Evolutionary conservation across 2,329 filamentous ascomycete species (phyloP).

Genomic region (Albophoma yamanashiensis): DNA sequence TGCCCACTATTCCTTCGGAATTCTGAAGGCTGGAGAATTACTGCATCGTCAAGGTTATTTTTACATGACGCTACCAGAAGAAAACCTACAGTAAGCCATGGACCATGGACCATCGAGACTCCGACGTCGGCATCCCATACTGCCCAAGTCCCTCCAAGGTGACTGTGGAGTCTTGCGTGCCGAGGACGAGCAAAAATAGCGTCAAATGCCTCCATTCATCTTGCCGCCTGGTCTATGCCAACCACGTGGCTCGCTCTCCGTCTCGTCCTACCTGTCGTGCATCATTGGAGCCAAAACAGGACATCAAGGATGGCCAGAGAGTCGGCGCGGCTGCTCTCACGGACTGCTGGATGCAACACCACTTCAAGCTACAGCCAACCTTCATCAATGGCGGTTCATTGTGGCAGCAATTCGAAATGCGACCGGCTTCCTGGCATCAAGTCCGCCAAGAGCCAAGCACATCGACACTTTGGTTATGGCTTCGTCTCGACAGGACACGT

Average conservation of each 20-base stretch:
- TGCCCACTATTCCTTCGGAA: not conserved
- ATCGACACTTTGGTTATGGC: not conserved
- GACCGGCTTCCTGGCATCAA: not conserved
- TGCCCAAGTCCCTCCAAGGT: not conserved
- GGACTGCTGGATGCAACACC: not conserved
- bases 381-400: not conserved
- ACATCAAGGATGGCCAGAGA: not conserved
- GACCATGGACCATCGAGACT: not conserved
- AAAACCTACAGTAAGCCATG: no score
- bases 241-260: not conserved
- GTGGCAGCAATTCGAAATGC: not conserved
- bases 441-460: not conserved
- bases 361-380: not conserved
- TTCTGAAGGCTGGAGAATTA: not conserved
- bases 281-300: not conserved
- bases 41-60: not conserved
- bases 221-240: not conserved
- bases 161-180: not conserved
- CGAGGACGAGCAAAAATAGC: not conserved
- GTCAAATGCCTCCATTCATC: not conserved
- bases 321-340: not conserved
- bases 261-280: not conserved
- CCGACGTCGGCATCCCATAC: not conserved
- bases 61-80: not conserved
- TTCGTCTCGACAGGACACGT: not conserved